phyloP scores from a whole-genome alignment of 139 green algal species.

The Ettlia oleoabundans region DNA sequence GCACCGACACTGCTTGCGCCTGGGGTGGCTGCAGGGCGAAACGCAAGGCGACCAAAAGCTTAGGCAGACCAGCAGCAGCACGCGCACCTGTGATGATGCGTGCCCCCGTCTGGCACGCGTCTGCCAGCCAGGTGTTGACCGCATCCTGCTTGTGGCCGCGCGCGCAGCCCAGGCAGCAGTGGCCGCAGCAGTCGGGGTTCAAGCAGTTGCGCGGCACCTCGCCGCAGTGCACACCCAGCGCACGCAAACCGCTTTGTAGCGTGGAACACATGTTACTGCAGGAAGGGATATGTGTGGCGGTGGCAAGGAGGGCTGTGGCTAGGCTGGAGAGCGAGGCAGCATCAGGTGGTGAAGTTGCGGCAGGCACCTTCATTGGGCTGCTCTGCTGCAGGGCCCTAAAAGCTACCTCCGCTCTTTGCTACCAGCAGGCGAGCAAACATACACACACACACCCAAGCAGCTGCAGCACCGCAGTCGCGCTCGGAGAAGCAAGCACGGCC shows the following conservation, averaged over 20 bases:
- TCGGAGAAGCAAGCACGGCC: background rate
- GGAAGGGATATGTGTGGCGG: background rate
- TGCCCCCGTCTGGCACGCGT: constrained; percentile 60
- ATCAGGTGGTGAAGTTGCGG: too few species aligned
- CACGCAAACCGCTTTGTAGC: constrained; percentile 52
- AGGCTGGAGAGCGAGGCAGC: too few species aligned
- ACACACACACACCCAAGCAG: background rate
- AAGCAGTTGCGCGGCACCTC: constrained; percentile 65
- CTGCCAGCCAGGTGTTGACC: constrained; percentile 65
- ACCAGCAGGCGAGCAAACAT: background rate
- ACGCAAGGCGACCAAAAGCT: too few species aligned
- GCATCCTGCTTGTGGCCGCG: constrained; percentile 57
- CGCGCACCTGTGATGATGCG: constrained; percentile 57
- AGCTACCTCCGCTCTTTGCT: too few species aligned
- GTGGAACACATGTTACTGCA: constrained; percentile 38
- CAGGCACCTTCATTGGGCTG: too few species aligned
- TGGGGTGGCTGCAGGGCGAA: too few species aligned
- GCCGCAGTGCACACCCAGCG: constrained; percentile 43
- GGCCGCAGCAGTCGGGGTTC: constrained; percentile 24
- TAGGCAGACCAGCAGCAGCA: too few species aligned
- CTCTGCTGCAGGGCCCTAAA: too few species aligned
- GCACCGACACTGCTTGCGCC: too few species aligned
- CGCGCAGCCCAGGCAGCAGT: constrained; percentile 60
- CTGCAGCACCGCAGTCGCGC: background rate
- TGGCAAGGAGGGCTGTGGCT: background rate